phyloP scores from a whole-genome alignment of 352 stramenopile species.

The Globisporangium megalacanthum region DNA sequence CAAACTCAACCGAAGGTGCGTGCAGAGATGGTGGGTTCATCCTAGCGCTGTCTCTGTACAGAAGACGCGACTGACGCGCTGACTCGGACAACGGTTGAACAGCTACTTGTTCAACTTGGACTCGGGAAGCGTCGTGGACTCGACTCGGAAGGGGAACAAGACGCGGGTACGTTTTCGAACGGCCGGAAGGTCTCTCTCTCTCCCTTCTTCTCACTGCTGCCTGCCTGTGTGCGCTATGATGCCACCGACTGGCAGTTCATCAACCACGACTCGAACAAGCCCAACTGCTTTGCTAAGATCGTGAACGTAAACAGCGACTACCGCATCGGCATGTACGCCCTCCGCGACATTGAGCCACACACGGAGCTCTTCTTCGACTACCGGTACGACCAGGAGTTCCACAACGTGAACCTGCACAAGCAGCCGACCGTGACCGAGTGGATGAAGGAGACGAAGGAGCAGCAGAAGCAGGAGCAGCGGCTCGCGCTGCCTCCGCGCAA shows the following conservation, averaged over 20 bases:
- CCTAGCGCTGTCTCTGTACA: background rate
- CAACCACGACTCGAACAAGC: slow-evolving; percentile 75
- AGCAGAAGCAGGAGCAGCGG: background rate
- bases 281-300: slow-evolving; percentile 89
- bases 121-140: slow-evolving; percentile 90
- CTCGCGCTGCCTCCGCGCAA: background rate
- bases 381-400: slow-evolving; percentile 65
- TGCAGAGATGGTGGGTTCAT: slow-evolving; percentile 6
- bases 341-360: slow-evolving; percentile 82
- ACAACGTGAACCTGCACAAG: slow-evolving; percentile 56
- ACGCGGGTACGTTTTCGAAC: slow-evolving; percentile 45
- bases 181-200: background rate
- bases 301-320: slow-evolving; percentile 91
- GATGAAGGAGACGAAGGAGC: slow-evolving; percentile 42
- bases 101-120: slow-evolving; percentile 95
- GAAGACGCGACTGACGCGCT: background rate
- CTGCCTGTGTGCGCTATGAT: background rate
- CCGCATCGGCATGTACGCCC: slow-evolving; percentile 91
- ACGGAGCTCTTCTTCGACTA: slow-evolving; percentile 89
- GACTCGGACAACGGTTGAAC: background rate
- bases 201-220: background rate
- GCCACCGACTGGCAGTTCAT: slow-evolving; percentile 61
- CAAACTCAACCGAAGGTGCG: slow-evolving; percentile 71
- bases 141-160: slow-evolving; percentile 94
- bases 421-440: slow-evolving; percentile 54